phyloP scores from a whole-genome alignment of 139 green algal genomes.

The Auxenochlorella protothecoides region DNA sequence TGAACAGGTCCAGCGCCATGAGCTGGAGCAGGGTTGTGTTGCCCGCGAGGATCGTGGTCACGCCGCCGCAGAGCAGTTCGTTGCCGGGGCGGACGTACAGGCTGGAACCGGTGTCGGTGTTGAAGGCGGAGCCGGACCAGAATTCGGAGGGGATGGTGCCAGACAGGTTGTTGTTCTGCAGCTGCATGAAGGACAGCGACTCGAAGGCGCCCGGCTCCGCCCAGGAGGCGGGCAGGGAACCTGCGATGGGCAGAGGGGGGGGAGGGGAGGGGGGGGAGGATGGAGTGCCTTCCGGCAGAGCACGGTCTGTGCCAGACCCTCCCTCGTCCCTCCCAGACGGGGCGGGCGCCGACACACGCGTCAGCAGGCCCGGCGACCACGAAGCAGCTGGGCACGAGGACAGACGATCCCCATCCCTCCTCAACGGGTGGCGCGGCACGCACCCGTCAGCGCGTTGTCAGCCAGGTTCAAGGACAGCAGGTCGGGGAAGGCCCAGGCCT shows the following conservation, averaged over 20 bases:
- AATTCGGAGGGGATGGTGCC: not conserved
- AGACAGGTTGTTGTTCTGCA: not conserved
- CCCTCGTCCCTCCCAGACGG: too few species aligned
- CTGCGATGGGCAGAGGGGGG: too few species aligned
- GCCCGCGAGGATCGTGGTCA: not conserved
- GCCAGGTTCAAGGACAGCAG: not conserved
- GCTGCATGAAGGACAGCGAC: not conserved
- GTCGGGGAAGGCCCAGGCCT: not conserved
- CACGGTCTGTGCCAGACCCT: too few species aligned
- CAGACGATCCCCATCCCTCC: too few species aligned
- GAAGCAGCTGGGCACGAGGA: too few species aligned
- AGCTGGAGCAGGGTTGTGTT: not conserved
- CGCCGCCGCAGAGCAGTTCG: not conserved
- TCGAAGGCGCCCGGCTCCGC: not conserved
- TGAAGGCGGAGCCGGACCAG: not conserved
- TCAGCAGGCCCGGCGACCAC: too few species aligned
- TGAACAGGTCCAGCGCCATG: not conserved
- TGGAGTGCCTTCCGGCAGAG: too few species aligned
- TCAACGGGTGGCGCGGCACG: too few species aligned
- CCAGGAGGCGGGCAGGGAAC: not conserved
- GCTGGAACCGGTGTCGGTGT: not conserved
- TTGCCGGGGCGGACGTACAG: not conserved
- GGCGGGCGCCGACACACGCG: too few species aligned
- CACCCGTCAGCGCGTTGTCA: not conserved
- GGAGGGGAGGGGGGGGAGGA: too few species aligned